Conservation (phyloP, 2,329 filamentous ascomycete genomes). For the Atkinsonella hypoxylon region DNA sequence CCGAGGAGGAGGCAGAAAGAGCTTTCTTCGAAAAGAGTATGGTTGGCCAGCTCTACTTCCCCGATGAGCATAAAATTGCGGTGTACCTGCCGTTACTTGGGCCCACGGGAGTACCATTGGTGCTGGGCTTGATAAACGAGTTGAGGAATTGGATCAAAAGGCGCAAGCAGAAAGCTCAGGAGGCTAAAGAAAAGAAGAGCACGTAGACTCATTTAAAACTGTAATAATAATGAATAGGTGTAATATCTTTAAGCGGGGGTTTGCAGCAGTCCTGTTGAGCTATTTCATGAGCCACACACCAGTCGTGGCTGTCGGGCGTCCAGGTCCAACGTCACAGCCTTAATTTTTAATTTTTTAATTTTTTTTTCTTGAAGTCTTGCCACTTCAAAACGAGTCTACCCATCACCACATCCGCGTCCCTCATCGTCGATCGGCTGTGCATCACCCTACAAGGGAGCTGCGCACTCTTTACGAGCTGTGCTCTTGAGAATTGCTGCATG, state of each 20-base stretch:
- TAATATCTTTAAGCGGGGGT: background rate
- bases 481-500: background rate
- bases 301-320: too few species aligned
- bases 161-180: constrained; percentile 31
- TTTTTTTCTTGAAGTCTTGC: background rate
- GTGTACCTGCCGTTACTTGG: constrained; percentile 89
- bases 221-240: background rate
- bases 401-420: background rate
- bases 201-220: constrained; percentile 12
- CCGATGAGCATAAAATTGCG: constrained; percentile 94
- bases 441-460: background rate
- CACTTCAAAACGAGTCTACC: background rate
- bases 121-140: constrained; percentile 78
- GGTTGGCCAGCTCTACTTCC: constrained; percentile 97
- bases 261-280: too few species aligned
- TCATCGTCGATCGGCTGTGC: background rate
- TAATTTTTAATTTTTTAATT: too few species aligned
- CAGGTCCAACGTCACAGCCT: background rate
- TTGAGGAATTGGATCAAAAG: constrained; percentile 48
- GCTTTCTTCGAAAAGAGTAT: constrained; percentile 99
- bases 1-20: constrained; percentile 78
- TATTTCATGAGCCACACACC: too few species aligned
- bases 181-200: constrained; percentile 25
- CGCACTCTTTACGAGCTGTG: background rate
- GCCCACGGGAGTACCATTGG: constrained; percentile 76